Evolutionary conservation across 768 basidiomycete genomes (phyloP).

Genomic region (Leccinum rimulosum): DNA sequence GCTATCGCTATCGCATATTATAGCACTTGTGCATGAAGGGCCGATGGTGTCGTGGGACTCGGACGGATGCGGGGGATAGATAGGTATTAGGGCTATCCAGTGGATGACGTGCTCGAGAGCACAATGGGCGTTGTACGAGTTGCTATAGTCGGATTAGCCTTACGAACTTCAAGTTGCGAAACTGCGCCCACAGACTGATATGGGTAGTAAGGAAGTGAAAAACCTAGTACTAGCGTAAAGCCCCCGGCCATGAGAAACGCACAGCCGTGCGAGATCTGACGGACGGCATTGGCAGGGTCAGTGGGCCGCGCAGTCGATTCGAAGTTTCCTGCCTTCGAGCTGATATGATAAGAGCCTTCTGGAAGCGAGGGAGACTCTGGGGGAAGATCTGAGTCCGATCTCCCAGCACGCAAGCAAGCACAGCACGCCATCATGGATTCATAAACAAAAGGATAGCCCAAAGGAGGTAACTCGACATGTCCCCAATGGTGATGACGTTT

Average conservation of each 20-base stretch:
- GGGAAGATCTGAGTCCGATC: background rate
- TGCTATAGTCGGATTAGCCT: background rate
- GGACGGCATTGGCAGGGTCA: background rate
- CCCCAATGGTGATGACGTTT: constrained; percentile 1
- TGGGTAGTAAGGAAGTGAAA: background rate
- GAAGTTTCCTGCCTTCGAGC: background rate
- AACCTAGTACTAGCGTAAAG: background rate
- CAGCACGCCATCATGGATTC: background rate
- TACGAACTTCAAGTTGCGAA: background rate
- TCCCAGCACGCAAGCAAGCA: background rate
- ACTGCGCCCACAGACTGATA: background rate
- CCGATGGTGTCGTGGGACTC: background rate
- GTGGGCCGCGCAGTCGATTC: background rate
- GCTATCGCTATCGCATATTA: background rate
- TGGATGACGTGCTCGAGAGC: background rate
- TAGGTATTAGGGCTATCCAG: background rate
- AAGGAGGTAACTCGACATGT: constrained; percentile 2
- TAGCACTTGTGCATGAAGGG: background rate
- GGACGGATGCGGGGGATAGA: background rate
- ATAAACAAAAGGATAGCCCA: background rate
- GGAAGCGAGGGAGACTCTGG: background rate
- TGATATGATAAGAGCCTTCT: background rate
- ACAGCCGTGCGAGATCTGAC: background rate
- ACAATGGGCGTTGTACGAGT: background rate
- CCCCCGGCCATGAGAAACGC: background rate